Evolutionary conservation across 352 stramenopile species (phyloP), one percentile per base, ranked within the genome.

Genomic region (Globisporangium carolinianum): DNA sequence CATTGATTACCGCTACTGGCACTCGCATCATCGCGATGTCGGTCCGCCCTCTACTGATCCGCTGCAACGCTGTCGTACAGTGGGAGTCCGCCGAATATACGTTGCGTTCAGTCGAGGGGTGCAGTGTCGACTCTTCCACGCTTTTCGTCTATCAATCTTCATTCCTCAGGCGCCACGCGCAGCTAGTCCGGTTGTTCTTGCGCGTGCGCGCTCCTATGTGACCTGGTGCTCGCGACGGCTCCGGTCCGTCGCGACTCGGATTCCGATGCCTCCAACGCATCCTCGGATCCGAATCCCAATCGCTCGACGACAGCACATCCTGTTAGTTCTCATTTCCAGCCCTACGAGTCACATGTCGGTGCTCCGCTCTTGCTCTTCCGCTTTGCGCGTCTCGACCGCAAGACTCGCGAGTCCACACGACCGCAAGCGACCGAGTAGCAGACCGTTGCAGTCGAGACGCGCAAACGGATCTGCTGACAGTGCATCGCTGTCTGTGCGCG

Each of bases 11-110:
- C 24, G 24, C 3, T 3, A 3, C 24, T 32, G 24, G 37, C 41
- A 80, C 60, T 91, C 69, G 71, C 41, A 47, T 17, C 42, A n/a
- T 47, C 42, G 10, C 42, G 24, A 32, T 32, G 24, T 3, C 24
- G 24, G 42, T 47, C 42, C 42, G 42, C 15, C 42, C 42, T 32
- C 24, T 32, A 32, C 24, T 32, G 24, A 32, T 32, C 24, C 39
- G 10, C 8, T 5, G 42, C 42, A 47, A 5, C n/a, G 12, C 42
- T 47, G 42, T 47, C 42, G 42, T 47, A 47, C 42, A 5, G 42
- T 47, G 42, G 42, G 15, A 47, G 42, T 15, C 12, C 42, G 8
- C 42, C 42, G 42, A 47, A 47, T 47, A 47, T 32, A 32, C 24
- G 24, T 32, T 32, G 24, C 24, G 24, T 32, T 32, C 24, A 32